These are phyloP conservation scores for Leishmania major DNA, from an alignment of 208 protist species.

Conservation along the genomic window DNA sequence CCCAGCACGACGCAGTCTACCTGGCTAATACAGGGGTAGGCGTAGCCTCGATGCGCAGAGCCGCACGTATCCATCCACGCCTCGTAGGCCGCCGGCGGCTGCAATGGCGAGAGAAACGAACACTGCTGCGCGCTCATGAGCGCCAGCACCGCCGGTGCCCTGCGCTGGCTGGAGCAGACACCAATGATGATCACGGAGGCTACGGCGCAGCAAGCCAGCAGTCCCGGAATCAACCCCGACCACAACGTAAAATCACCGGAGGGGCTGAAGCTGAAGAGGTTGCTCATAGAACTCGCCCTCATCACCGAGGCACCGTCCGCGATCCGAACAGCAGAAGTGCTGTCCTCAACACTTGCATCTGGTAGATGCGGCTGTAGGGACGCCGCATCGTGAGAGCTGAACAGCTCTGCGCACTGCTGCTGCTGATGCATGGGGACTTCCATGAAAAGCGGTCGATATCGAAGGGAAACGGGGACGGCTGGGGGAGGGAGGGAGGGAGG, in stretches of 20 bases:
- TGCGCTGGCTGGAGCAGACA: constrained; percentile 13
- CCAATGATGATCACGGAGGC: constrained; percentile 43
- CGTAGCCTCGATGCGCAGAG: constrained; percentile 4
- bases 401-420: not conserved
- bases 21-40: constrained; percentile 30
- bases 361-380: not conserved
- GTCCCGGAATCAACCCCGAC: constrained; percentile 35
- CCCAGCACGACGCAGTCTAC: constrained; percentile 48
- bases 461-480: not conserved
- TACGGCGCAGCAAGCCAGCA: constrained; percentile 25
- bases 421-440: not conserved
- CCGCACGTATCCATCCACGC: constrained; percentile 34
- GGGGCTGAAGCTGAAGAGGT: constrained; percentile 44
- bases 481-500: not conserved
- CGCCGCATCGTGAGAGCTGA: not conserved
- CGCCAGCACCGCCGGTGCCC: constrained; percentile 29
- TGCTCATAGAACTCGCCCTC: not conserved
- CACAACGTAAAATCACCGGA: constrained; percentile 48
- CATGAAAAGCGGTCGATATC: not conserved
- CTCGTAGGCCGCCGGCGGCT: constrained; percentile 30
- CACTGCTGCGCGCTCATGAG: constrained; percentile 30
- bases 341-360: not conserved
- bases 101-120: constrained; percentile 31
- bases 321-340: constrained; percentile 3
- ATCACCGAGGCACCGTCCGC: not conserved